Conservation (phyloP, 2,329 filamentous ascomycete species). For the Neophaeococcomyces aloes region DNA sequence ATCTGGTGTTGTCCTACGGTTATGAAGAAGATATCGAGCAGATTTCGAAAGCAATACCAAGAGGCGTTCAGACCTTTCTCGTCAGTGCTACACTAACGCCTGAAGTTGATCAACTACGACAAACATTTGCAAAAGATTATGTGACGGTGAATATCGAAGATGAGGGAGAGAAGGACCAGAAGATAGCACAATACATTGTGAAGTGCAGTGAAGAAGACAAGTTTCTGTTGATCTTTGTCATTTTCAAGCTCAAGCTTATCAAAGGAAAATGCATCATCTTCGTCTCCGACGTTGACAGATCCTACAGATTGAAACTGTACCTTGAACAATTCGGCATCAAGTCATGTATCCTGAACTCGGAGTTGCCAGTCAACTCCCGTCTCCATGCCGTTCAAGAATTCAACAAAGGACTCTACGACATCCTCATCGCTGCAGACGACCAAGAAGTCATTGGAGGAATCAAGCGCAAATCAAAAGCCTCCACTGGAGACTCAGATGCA, state of each 20-base stretch:
- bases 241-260: slow-evolving; percentile 88
- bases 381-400: slow-evolving; percentile 96
- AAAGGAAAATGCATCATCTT: slow-evolving; percentile 85
- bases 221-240: slow-evolving; percentile 82
- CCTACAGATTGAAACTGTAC: slow-evolving; percentile 87
- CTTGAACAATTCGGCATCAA: slow-evolving; percentile 94
- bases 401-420: slow-evolving; percentile 93
- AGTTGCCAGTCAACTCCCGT: slow-evolving; percentile 83
- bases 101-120: slow-evolving; percentile 76
- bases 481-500: slow-evolving; percentile 21
- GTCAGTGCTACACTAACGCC: slow-evolving; percentile 88
- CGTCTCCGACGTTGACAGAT: slow-evolving; percentile 76
- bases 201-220: slow-evolving; percentile 95
- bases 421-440: slow-evolving; percentile 92
- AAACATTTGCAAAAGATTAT: slow-evolving; percentile 73
- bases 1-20: slow-evolving; percentile 85
- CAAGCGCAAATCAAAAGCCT: slow-evolving; percentile 22
- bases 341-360: slow-evolving; percentile 86
- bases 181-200: slow-evolving; percentile 77
- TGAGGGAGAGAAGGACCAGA: slow-evolving; percentile 63
- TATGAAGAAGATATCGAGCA: slow-evolving; percentile 83
- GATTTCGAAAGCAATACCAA: slow-evolving; percentile 66
- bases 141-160: slow-evolving; percentile 73
- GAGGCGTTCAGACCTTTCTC: slow-evolving; percentile 78
- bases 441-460: slow-evolving; percentile 62